Conservation (phyloP, 2,329 filamentous ascomycete genomes). For the Aspergillus alliaceus region DNA sequence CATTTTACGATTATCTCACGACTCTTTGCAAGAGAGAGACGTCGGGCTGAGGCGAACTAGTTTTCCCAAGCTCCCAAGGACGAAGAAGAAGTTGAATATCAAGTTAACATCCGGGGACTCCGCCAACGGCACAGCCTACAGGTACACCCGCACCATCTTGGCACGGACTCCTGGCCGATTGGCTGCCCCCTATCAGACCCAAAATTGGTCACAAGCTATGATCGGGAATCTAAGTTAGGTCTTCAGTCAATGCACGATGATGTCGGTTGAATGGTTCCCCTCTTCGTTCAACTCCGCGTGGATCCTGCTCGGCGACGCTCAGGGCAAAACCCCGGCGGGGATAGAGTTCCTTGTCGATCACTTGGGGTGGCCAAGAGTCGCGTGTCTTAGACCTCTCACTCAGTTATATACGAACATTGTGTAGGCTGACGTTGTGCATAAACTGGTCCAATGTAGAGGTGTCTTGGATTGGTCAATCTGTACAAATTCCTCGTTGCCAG, state of each 20-base stretch:
- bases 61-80: too few relatives aligned
- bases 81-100: too few relatives aligned
- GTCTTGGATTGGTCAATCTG: background rate
- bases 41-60: background rate
- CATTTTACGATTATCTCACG: background rate
- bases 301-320: background rate
- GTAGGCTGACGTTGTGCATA: background rate
- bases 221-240: background rate
- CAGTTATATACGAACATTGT: background rate
- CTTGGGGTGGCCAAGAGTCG: background rate
- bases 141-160: background rate
- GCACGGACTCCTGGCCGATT: background rate
- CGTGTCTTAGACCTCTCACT: background rate
- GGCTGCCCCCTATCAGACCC: background rate
- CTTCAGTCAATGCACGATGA: background rate
- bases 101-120: background rate
- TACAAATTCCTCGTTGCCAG: background rate
- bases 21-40: background rate
- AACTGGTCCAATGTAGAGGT: background rate
- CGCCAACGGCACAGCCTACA: background rate
- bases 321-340: slow-evolving; percentile 1
- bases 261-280: background rate
- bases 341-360: background rate
- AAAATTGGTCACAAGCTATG: background rate
- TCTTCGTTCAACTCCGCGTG: background rate